Base-by-base conservation (phyloP, 164 flowering plant genomes). In the Litsea cubeba region DNA sequence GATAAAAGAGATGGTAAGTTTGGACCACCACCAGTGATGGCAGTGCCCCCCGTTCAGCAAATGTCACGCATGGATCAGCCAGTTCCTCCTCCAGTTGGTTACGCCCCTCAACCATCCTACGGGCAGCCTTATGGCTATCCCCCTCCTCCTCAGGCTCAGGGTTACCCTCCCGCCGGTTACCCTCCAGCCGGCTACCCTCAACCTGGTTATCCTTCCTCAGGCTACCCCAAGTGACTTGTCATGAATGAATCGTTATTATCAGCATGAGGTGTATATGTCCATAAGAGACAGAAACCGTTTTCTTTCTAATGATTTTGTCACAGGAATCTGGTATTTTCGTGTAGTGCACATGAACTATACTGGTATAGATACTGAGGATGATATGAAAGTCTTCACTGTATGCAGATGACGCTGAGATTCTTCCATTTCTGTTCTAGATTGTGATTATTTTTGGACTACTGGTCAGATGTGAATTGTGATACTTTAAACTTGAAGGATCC, bases 41-140 rank as follows among this genome's bases (percentile, higher is more conserved):
- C 81, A 50, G 84, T 83, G 63, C 90, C 92, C 11, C 84, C 87
- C 24, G 22, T 71, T 54, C 92, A 87, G 75, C 81, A 87, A 69
- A 88, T 88, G 92, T 88, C 92, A 1, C 88, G 90, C 49, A 62
- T 86, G 8, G 92, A 87, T 74, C 88, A 84, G 75, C 83, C 81
- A 6, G 0, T 65, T 74, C 90, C 88, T 65, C 86, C 89, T 7
- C 12, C 79, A 20, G 85, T 76, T 54, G 86, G 86, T 54, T 84
- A 82, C 68, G 78, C 79, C 8, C 82, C 88, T 23, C 85, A 82
- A 32, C 84, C 83, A 24, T 72, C 72, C 60, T 78, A 77, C 51
- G 84, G 83, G 11, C 79, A 77, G 60, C 77, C 82, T 8, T 72
- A 77, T 60, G 86, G 85, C 10, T 76, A 85, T 66, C 88, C 88